Base-by-base conservation (phyloP, 495 filamentous ascomycete species). In the Penicillium arizonense region DNA sequence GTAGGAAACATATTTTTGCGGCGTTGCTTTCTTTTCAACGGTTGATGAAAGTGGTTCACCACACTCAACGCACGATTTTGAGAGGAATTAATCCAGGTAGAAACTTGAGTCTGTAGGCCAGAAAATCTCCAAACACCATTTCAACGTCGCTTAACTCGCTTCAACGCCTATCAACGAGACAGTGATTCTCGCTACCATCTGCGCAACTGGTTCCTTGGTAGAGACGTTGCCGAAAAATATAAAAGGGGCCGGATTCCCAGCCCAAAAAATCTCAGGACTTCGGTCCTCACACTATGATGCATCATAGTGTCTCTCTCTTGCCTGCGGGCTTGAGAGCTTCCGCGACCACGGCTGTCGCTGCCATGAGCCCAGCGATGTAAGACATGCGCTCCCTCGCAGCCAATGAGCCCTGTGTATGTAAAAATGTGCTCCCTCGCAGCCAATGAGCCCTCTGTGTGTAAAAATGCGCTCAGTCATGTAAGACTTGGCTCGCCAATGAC, bases 241-340 rank as follows among this genome's bases (percentile, higher is more conserved):
- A 36, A 24, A 35, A 46, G 20, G 32, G 5, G 32, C 44, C 32
- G 12, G 44, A 36, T 47, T 47, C 44, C 32, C 20, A 24, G 8
- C 44, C 32, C 4, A 47, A 47, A 47, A 47, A 42, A 26, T 24
- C 4, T 35, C 44, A 47, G 44, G 44, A 47, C 44, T 47, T 26
- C 20, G 9, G 39, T 42, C 39, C 20, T 42, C 20, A 26, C 39
- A 42, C 39, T 24, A 12, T n/a, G 20, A 47, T 47, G 20, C 24
- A 9, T 47, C 11, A 36, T 36, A 9, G 44, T 47, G 18, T 36
- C 32, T 30, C 32, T 47, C 13, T 46, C 8, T 46, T 46, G 18
- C 32, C 18, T 36, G 16, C 33, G 20, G 44, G 32, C 16, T 35
- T 34, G 28, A 45, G 28, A 45, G 28, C 3, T 20, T 35, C 30